Conservation (phyloP, 2,329 filamentous ascomycete genomes). For the Pseudofabraea citricarpa region DNA sequence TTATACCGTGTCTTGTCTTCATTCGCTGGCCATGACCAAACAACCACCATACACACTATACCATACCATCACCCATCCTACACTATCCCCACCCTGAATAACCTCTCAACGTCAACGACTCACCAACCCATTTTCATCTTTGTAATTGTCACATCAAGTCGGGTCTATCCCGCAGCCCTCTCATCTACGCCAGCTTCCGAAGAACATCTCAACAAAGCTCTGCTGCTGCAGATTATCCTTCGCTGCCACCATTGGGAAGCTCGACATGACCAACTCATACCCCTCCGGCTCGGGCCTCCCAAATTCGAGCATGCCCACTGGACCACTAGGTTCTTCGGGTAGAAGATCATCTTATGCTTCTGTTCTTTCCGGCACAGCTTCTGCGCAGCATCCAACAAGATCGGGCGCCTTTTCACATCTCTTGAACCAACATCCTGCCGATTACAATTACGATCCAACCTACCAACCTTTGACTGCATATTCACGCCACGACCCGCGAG, state of each 20-base stretch:
- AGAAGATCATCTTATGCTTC: constrained; percentile 59
- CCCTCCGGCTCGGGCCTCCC: constrained; percentile 25
- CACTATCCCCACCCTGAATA: constrained; percentile 12
- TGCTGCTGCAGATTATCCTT: no score
- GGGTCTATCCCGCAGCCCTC: no score
- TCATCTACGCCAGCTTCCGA: no score
- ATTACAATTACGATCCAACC: constrained; percentile 21
- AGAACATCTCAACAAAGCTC: no score
- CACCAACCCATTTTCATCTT: constrained; percentile 5
- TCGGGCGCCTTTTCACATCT: constrained; percentile 27
- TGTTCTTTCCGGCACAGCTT: constrained; percentile 47
- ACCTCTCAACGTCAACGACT: constrained; percentile 10
- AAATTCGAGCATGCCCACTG: constrained; percentile 28
- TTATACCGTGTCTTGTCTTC: background rate
- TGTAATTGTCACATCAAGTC: background rate
- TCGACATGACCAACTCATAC: constrained; percentile 24
- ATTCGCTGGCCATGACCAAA: constrained; percentile 15
- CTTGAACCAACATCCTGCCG: constrained; percentile 16
- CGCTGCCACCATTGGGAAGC: constrained; percentile 6
- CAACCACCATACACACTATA: constrained; percentile 10
- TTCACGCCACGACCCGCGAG: constrained; percentile 19
- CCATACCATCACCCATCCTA: no score
- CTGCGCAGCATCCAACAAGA: constrained; percentile 19
- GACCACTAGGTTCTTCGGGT: constrained; percentile 32
- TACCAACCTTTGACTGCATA: constrained; percentile 16